These are phyloP conservation scores for Bertia moriformis DNA, from an alignment of 2,329 filamentous ascomycete genomes.

Conservation along the genomic window DNA sequence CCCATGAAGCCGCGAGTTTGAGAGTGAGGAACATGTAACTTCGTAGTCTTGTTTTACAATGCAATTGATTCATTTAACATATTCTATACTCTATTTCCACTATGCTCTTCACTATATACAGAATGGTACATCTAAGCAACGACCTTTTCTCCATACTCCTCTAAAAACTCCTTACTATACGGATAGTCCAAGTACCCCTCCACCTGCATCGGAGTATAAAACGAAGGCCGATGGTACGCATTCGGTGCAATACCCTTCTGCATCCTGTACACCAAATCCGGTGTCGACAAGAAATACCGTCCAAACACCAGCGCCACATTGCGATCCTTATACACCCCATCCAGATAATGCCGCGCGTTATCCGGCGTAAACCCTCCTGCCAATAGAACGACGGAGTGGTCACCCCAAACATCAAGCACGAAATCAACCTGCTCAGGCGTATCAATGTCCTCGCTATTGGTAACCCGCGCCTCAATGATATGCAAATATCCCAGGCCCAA, in stretches of 20 bases:
- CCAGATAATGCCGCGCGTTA: conserved; percentile 11
- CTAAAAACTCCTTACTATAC: neutral
- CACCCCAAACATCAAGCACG: conserved; percentile 16
- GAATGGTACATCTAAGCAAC: too few species aligned
- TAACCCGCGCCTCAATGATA: conserved; percentile 34
- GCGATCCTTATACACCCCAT: conserved; percentile 12
- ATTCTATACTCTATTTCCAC: too few species aligned
- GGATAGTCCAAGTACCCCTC: neutral
- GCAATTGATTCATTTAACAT: too few species aligned
- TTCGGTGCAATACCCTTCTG: conserved; percentile 11
- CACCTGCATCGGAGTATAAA: conserved; percentile 7
- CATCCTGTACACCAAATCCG: conserved; percentile 12
- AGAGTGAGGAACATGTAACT: conserved; percentile 1
- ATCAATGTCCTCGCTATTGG: conserved; percentile 20
- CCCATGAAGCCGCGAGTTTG: neutral
- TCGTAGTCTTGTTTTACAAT: too few species aligned
- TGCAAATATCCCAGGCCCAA: conserved; percentile 41
- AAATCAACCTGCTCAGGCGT: conserved; percentile 16
- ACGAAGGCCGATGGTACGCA: conserved; percentile 10
- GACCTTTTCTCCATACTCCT: too few species aligned
- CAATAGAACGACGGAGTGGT: conserved; percentile 15
- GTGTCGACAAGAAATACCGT: conserved; percentile 14
- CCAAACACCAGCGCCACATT: conserved; percentile 18
- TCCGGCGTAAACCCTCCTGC: conserved; percentile 9
- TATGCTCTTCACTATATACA: too few species aligned